Conservation (phyloP, 768 basidiomycete genomes). For the Rhizopogon vinicolor region DNA sequence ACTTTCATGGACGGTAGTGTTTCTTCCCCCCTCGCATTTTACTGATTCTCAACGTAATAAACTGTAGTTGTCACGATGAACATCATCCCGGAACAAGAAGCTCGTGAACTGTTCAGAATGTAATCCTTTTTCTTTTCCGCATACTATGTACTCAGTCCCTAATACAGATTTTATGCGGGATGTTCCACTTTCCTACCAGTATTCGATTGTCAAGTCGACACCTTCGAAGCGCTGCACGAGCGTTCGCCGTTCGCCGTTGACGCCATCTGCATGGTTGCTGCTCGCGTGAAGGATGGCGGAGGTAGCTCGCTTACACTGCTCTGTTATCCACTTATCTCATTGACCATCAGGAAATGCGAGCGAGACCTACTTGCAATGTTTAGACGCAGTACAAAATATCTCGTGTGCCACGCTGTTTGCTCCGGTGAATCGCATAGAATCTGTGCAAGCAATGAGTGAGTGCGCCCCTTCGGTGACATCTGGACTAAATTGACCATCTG, state of each 20-base stretch:
- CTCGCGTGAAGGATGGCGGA: conserved; percentile 86
- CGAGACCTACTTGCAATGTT: conserved; percentile 64
- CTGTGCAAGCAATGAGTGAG: conserved; percentile 92
- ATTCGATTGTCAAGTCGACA: conserved; percentile 80
- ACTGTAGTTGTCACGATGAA: conserved; percentile 76
- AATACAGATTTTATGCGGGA: conserved; percentile 79
- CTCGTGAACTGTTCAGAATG: conserved; percentile 84
- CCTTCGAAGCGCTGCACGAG: conserved; percentile 79
- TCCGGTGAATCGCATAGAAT: conserved; percentile 79
- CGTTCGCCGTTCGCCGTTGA: conserved; percentile 93
- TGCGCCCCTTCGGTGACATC: neutral
- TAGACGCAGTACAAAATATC: conserved; percentile 83
- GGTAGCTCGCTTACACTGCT: conserved; percentile 34
- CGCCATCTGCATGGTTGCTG: conserved; percentile 91
- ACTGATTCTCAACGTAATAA: conserved; percentile 5
- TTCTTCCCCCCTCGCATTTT: neutral
- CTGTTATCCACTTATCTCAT: conserved; percentile 5
- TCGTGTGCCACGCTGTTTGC: conserved; percentile 85
- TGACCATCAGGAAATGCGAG: conserved; percentile 57
- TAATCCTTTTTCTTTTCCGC: conserved; percentile 21
- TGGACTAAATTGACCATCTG: conserved; percentile 3
- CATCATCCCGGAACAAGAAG: conserved; percentile 77
- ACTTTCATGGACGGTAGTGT: conserved; percentile 73
- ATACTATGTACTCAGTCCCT: conserved; percentile 10
- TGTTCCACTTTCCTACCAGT: conserved; percentile 89